Evolutionary conservation across 441 rosid species (phyloP).

Genomic region (Eruca vesicaria): DNA sequence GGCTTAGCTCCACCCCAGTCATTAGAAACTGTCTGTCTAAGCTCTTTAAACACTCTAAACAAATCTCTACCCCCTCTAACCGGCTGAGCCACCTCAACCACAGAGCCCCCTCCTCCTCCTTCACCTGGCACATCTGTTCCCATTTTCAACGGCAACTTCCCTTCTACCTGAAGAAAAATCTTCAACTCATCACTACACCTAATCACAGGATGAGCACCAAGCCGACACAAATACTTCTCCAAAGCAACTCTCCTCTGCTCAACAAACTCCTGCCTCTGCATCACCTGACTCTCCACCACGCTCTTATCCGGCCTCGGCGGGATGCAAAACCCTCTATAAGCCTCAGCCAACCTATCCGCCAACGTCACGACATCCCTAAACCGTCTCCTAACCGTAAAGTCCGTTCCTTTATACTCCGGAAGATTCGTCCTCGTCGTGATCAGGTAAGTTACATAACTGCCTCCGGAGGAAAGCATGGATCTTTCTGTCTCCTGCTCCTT

Average conservation of each 20-base stretch:
- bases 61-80: conserved; percentile 82
- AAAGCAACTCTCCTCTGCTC: conserved; percentile 80
- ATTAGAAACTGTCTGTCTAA: conserved; percentile 75
- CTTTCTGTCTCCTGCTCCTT: conserved; percentile 69
- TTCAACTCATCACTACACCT: conserved; percentile 70
- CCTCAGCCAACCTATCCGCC: conserved; percentile 69
- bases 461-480: conserved; percentile 78
- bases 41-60: conserved; percentile 80
- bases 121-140: conserved; percentile 83
- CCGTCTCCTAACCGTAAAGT: conserved; percentile 70
- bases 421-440: conserved; percentile 78
- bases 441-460: conserved; percentile 57
- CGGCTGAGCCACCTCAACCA: conserved; percentile 70
- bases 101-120: conserved; percentile 36
- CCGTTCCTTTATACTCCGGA: conserved; percentile 55
- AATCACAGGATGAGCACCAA: conserved; percentile 65
- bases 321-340: conserved; percentile 70
- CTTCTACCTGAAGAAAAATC: conserved; percentile 73
- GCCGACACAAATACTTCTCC: conserved; percentile 75
- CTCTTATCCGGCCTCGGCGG: conserved; percentile 87
- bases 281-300: conserved; percentile 85
- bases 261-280: conserved; percentile 90
- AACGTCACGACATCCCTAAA: conserved; percentile 75
- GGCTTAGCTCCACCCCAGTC: conserved; percentile 86
- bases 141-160: conserved; percentile 56